phyloP scores from a whole-genome alignment of 768 basidiomycete genomes.

The Boletus pseudo-olivaceus region DNA sequence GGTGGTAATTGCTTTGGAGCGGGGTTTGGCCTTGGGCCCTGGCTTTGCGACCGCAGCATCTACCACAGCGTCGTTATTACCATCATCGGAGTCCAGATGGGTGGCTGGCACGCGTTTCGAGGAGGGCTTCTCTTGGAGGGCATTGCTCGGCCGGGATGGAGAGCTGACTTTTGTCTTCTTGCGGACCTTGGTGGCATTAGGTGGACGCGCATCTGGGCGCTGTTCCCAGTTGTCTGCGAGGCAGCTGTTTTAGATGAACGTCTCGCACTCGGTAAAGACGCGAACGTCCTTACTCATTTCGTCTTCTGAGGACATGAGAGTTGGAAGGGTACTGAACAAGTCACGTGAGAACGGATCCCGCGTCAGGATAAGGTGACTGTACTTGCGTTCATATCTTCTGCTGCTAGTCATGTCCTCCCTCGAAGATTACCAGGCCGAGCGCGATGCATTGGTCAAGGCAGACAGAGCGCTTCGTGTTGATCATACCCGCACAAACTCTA shows the following conservation, averaged over 20 bases:
- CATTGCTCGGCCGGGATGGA: constrained; percentile 10
- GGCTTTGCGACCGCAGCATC: constrained; percentile 3
- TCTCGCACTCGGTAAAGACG: background rate
- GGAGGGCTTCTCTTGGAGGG: constrained; percentile 12
- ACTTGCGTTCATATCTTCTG: background rate
- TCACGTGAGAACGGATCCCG: constrained; percentile 7
- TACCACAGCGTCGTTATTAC: background rate
- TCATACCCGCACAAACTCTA: constrained; percentile 29
- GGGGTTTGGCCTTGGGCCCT: constrained; percentile 17
- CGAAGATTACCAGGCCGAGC: constrained; percentile 23
- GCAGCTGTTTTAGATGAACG: constrained; percentile 25
- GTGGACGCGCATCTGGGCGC: constrained; percentile 4
- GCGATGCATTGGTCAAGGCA: constrained; percentile 29
- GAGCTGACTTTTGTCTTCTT: constrained; percentile 18
- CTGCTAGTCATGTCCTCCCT: background rate
- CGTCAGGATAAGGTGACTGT: background rate
- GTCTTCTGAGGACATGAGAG: constrained; percentile 32
- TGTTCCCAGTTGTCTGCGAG: constrained; percentile 23
- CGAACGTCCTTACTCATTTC: constrained; percentile 28
- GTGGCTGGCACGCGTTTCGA: constrained; percentile 12
- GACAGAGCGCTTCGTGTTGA: constrained; percentile 57
- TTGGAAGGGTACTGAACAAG: background rate
- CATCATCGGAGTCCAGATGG: background rate
- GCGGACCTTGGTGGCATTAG: constrained; percentile 14
- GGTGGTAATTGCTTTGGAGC: constrained; percentile 7